These are phyloP conservation scores for Eutrema salsugineum DNA, from an alignment of 441 rosid species.

Conservation along the genomic window DNA sequence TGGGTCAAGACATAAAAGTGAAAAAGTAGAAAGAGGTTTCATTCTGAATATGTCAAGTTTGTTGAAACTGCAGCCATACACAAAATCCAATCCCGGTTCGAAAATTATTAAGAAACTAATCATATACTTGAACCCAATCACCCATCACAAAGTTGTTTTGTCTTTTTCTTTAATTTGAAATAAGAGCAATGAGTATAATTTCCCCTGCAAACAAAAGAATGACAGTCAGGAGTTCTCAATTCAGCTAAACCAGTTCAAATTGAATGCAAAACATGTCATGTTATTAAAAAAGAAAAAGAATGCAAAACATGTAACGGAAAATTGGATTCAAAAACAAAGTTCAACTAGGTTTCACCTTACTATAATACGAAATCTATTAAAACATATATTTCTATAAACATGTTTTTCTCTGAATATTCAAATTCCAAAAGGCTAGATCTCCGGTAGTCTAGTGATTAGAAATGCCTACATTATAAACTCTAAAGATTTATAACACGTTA, in stretches of 20 bases:
- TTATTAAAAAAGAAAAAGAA: too few relatives aligned
- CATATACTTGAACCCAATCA: constrained; percentile 1
- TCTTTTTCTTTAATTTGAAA: neutral
- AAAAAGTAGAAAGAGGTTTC: neutral
- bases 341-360: neutral
- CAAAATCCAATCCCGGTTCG: constrained; percentile 1
- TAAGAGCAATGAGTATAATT: constrained; percentile 14
- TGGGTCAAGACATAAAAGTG: neutral
- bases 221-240: neutral
- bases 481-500: neutral
- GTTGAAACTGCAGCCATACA: neutral
- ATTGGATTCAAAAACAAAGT: neutral
- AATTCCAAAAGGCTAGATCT: neutral
- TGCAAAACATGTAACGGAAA: neutral
- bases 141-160: neutral
- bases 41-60: neutral
- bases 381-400: neutral
- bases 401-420: neutral
- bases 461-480: neutral
- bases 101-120: constrained; percentile 3
- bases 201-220: neutral
- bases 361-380: neutral
- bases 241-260: neutral
- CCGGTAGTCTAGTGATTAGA: neutral
- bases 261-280: neutral